Percentiles rank a stretch among this genome's conserved stretches.
Conservation (phyloP, 2,329 filamentous ascomycete species). For the Leptographium flavum region DNA sequence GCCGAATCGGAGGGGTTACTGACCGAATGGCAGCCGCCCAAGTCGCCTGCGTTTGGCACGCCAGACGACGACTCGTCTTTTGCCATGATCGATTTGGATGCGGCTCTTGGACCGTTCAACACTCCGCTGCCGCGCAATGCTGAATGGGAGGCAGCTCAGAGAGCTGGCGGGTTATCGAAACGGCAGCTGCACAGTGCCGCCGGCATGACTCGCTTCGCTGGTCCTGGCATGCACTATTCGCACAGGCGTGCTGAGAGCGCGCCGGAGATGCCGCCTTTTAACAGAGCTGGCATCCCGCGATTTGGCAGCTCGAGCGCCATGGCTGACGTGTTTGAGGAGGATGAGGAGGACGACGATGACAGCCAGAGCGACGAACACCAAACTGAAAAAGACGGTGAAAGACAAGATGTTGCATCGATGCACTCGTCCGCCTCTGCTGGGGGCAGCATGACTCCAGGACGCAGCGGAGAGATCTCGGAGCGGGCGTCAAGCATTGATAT, state of each 20-base stretch:
- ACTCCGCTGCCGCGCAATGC: slow-evolving; percentile 52
- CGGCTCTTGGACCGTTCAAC: slow-evolving; percentile 82
- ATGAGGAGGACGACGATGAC: slow-evolving; percentile 47
- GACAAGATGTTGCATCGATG: slow-evolving; percentile 1
- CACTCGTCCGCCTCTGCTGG: neutral
- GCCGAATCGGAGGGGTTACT: slow-evolving; percentile 11
- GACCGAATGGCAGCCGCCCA: slow-evolving; percentile 23
- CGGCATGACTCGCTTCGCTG: slow-evolving; percentile 52
- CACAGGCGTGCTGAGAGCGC: slow-evolving; percentile 70
- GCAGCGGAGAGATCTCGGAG: neutral
- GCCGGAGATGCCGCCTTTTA: slow-evolving; percentile 65
- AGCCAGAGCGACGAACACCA: neutral
- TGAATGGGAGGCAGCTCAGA: slow-evolving; percentile 54
- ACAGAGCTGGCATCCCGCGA: slow-evolving; percentile 45
- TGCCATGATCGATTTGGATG: slow-evolving; percentile 86
- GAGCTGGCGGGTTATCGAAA: slow-evolving; percentile 39
- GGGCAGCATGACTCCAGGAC: neutral
- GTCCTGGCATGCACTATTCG: slow-evolving; percentile 57
- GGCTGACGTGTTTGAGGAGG: slow-evolving; percentile 79
- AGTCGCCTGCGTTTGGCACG: slow-evolving; percentile 13
- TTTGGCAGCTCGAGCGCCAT: slow-evolving; percentile 58
- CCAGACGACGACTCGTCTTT: slow-evolving; percentile 52
- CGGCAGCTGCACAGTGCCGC: slow-evolving; percentile 66
- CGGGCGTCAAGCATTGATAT: slow-evolving; percentile 11
- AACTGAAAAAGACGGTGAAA: neutral